phyloP scores from a whole-genome alignment of 2,329 filamentous ascomycete species.

The Cordyceps javanica region DNA sequence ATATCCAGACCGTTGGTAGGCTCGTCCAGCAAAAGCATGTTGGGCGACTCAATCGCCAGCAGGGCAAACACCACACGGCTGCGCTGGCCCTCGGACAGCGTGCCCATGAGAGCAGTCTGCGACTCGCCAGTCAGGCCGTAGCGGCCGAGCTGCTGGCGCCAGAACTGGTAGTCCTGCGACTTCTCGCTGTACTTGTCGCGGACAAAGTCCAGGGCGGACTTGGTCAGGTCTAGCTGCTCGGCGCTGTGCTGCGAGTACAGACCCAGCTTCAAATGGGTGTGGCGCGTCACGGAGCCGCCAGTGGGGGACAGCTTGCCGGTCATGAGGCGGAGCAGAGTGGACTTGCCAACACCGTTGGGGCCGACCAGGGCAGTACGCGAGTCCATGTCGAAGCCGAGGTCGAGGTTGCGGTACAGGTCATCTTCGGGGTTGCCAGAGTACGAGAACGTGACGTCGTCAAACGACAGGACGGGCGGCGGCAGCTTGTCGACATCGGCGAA shows the following conservation, averaged over 20 bases:
- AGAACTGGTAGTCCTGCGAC: slow-evolving; percentile 98
- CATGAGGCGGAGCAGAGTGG: slow-evolving; percentile 91
- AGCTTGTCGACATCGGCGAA: slow-evolving; percentile 99
- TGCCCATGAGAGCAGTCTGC: slow-evolving; percentile 97
- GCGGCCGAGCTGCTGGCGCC: slow-evolving; percentile 91
- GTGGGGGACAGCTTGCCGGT: slow-evolving; percentile 90
- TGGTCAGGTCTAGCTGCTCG: slow-evolving; percentile 96
- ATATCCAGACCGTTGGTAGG: slow-evolving; percentile 99
- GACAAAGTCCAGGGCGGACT: slow-evolving; percentile 95
- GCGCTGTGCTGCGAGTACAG: slow-evolving; percentile 98
- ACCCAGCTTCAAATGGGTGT: slow-evolving; percentile 97
- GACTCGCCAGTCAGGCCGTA: slow-evolving; percentile 91
- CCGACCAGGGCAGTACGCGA: slow-evolving; percentile 94
- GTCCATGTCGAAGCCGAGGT: slow-evolving; percentile 99
- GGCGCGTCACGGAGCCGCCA: slow-evolving; percentile 72
- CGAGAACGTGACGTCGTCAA: slow-evolving; percentile 96
- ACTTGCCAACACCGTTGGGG: slow-evolving; percentile 98
- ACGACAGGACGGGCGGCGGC: slow-evolving; percentile 92
- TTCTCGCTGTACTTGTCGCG: slow-evolving; percentile 87
- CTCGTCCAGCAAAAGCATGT: slow-evolving; percentile 97
- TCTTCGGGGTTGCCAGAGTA: slow-evolving; percentile 88
- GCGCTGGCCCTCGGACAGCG: slow-evolving; percentile 95
- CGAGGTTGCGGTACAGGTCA: slow-evolving; percentile 92
- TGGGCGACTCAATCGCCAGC: slow-evolving; percentile 88
- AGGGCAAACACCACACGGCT: slow-evolving; percentile 96